A percentile compares a stretch with the other conserved stretches of the same genome.
These are phyloP conservation scores for Pistacia atlantica DNA, from an alignment of 345 rosid genomes.

Conservation along the genomic window DNA sequence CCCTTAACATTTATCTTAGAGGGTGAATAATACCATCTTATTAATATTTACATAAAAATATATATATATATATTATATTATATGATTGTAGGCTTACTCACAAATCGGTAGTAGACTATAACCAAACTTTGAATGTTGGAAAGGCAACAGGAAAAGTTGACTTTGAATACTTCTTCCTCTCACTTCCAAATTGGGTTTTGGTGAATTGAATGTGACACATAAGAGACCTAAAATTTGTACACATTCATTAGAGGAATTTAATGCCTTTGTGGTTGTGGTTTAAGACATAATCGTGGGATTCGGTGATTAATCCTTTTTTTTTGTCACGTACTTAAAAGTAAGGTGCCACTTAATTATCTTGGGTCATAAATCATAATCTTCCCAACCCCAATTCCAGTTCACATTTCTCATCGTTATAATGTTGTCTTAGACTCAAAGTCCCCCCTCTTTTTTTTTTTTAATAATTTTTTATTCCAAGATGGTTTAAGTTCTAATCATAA, in stretches of 20 bases:
- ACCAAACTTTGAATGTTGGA: neutral
- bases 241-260: neutral
- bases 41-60: no score
- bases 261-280: neutral
- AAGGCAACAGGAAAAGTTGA: neutral
- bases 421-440: neutral
- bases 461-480: no score
- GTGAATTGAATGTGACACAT: neutral
- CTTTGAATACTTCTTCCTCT: neutral
- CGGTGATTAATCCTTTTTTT: neutral
- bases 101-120: neutral
- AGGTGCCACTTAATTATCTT: constrained; percentile 17
- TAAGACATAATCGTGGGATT: constrained; percentile 12
- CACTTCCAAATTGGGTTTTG: neutral
- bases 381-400: neutral
- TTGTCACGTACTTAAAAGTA: neutral
- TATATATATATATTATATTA: no score
- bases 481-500: no score
- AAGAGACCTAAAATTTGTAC: neutral
- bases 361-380: constrained; percentile 4
- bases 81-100: neutral
- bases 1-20: no score
- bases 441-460: neutral
- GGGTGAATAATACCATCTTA: no score
- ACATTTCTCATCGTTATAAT: constrained; percentile 7